Evolutionary conservation across 345 rosid species (phyloP).

Genomic region (Laguncularia racemosa): DNA sequence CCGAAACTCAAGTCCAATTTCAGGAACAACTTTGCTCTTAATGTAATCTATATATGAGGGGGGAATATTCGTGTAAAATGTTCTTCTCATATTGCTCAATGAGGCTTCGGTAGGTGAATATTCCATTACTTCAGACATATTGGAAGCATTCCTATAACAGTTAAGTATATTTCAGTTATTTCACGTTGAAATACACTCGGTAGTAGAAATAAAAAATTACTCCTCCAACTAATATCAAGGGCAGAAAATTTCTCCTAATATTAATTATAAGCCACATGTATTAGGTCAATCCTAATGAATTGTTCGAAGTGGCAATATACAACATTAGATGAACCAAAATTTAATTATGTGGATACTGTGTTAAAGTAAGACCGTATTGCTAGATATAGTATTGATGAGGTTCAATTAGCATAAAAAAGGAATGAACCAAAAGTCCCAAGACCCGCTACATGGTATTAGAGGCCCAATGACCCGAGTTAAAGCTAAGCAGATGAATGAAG

Average conservation of each 20-base stretch:
- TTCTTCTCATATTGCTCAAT: conserved; percentile 17
- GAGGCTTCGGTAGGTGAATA: conserved; percentile 15
- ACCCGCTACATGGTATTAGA: no score
- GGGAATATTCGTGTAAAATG: conserved; percentile 35
- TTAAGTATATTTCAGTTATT: background rate
- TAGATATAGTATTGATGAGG: no score
- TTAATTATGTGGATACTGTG: no score
- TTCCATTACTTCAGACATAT: conserved; percentile 1
- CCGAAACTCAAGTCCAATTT: conserved; percentile 26
- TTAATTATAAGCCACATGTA: background rate
- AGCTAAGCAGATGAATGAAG: no score
- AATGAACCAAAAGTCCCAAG: no score
- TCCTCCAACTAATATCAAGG: background rate
- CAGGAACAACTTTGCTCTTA: conserved; percentile 23
- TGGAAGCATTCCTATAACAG: conserved; percentile 8
- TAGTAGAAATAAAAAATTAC: background rate
- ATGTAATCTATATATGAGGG: conserved; percentile 27
- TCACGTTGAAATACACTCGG: background rate
- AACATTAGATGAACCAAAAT: no score
- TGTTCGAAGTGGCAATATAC: no score
- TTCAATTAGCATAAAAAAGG: no score
- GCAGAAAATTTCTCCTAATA: background rate
- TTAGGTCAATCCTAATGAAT: no score
- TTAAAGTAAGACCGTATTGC: no score
- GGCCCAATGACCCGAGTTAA: no score